Base-by-base conservation (phyloP, 1,284 basidiomycete species). In the Farysia itapuensis region DNA sequence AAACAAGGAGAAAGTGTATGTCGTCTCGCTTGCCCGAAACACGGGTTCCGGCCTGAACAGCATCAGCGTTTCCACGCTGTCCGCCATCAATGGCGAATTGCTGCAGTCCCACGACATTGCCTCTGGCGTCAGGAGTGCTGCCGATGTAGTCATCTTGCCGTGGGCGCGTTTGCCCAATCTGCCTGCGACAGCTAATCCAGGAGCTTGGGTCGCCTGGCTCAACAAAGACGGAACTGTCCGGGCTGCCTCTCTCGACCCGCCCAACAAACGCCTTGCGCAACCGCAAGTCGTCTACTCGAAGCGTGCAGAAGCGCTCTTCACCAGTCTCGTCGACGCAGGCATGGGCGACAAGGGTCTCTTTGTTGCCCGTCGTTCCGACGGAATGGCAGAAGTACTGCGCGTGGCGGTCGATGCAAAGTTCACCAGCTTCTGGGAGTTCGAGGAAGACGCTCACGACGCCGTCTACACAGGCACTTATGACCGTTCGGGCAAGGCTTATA, bases 381-480 rank as follows among this genome's bases (percentile, higher is more conserved):
- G 45, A 13, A 39, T 57, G 4, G 67, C 45, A 9, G 69, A 75
- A 24, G 67, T 69, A 5, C 39, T 75, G 21, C 47, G 51, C 5
- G 50, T 75, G 16, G 46, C 59, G 28, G 47, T 46, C 29, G 48
- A 45, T 23, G 67, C 56, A 29, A 53, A 49, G 24, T 44, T 74
- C 34, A 43, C 39, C 30, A 47, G 47, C 39, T 49, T 58, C 31
- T 70, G 67, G 70, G 68, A 71, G 38, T 69, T 75, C 21, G 70
- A 69, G 32, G 70, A 75, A 37, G 47, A 77, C 56, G 68, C 66
- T 2, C 59, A 69, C 26, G 67, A 78, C 15, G 57, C 67, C 2
- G 51, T 75, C 30, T 79, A 75, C 45, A 59, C 68, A 3, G 87
- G 87, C 29, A 83, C 81, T 4, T 53, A 84, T 2, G 84, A 87